These are phyloP conservation scores for Picea sitchensis DNA, from an alignment of 75 land plant species.

Conservation along the genomic window DNA sequence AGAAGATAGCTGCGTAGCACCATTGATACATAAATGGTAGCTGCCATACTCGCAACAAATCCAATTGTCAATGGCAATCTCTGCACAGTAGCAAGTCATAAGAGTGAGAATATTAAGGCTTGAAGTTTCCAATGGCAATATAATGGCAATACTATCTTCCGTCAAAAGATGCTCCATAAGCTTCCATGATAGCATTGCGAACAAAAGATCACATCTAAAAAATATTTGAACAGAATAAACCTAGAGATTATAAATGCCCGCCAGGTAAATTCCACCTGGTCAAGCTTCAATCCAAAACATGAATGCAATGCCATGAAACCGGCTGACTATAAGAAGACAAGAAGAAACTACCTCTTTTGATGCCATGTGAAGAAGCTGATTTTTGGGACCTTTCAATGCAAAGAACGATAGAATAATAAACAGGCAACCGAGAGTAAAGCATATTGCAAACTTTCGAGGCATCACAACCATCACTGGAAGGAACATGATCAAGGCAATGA, in stretches of 20 bases:
- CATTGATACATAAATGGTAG: slow-evolving; percentile 97
- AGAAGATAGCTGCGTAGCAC: slow-evolving; percentile 90
- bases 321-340: too few relatives aligned
- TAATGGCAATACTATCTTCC: too few relatives aligned
- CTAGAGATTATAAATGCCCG: too few relatives aligned
- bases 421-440: slow-evolving; percentile 86
- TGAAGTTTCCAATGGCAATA: too few relatives aligned
- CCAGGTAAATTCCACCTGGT: too few relatives aligned
- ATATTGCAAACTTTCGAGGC: slow-evolving; percentile 96
- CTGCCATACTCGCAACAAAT: slow-evolving; percentile 86
- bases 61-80: slow-evolving; percentile 89
- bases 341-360: slow-evolving; percentile 72
- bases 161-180: too few relatives aligned
- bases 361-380: slow-evolving; percentile 87
- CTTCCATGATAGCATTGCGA: too few relatives aligned
- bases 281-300: too few relatives aligned
- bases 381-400: slow-evolving; percentile 85
- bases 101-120: neutral
- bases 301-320: too few relatives aligned
- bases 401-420: slow-evolving; percentile 90
- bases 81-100: slow-evolving; percentile 32
- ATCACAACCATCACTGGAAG: slow-evolving; percentile 79
- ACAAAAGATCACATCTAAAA: too few relatives aligned
- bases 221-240: too few relatives aligned
- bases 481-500: too few relatives aligned